Conservation (phyloP, 1,284 basidiomycete species). For the Wolfiporia cocos region DNA sequence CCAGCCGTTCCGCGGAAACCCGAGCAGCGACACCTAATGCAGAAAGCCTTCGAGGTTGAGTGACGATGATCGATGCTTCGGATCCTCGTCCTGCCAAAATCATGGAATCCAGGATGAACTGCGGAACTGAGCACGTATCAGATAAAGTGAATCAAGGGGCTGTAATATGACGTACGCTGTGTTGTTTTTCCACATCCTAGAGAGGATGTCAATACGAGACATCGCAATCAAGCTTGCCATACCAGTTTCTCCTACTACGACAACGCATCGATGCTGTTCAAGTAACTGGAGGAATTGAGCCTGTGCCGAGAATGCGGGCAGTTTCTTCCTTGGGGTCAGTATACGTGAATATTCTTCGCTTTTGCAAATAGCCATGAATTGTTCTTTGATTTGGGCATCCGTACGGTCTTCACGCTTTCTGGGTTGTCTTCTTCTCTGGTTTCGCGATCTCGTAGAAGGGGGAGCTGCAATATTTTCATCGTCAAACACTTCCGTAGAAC, state of each 20-base stretch:
- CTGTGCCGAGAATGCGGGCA: conserved; percentile 75
- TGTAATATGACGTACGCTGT: conserved; percentile 55
- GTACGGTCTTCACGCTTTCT: conserved; percentile 37
- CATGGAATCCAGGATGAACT: conserved; percentile 84
- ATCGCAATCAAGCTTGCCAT: not conserved
- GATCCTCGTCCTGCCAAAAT: conserved; percentile 62
- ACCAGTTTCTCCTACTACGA: conserved; percentile 86
- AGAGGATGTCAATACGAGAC: not conserved
- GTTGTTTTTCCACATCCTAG: conserved; percentile 90
- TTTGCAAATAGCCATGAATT: conserved; percentile 43
- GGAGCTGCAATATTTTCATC: not conserved
- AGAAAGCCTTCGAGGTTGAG: conserved; percentile 87
- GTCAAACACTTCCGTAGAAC: not conserved
- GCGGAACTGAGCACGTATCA: conserved; percentile 57
- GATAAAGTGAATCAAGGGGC: no score
- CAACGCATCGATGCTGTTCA: conserved; percentile 59
- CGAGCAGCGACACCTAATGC: conserved; percentile 88
- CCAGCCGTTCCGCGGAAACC: conserved; percentile 80
- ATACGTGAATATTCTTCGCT: conserved; percentile 54
- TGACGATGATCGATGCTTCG: conserved; percentile 76
- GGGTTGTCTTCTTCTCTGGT: conserved; percentile 7
- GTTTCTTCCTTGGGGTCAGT: conserved; percentile 46
- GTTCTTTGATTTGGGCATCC: conserved; percentile 47
- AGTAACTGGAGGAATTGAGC: conserved; percentile 61
- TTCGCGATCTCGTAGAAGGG: not conserved